Evolutionary conservation across 208 protist species (phyloP), one percentile per base, ranked within the genome.

Genomic region (Herpetomonas muscarum): DNA sequence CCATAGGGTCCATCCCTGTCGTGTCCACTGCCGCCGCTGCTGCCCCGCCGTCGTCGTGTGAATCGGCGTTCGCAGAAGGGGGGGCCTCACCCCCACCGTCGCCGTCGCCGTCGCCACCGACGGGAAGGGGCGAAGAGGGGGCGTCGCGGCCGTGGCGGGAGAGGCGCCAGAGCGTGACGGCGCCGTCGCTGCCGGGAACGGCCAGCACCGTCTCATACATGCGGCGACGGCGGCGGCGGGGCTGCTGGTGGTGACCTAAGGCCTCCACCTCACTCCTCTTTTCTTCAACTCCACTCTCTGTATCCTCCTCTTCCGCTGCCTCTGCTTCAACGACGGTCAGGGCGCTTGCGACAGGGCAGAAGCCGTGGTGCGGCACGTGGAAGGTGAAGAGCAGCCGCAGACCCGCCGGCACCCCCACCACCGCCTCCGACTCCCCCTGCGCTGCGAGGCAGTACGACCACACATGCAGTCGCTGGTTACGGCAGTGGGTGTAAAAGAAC

Each of bases 401-500:
- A 36, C 25, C 39, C 32, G 24, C 12, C 24, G 17, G 15, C 25
- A 39, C 26, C 41, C 46, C 36, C 1, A 52, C 26, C 25, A 45
- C 45, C 17, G 42, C 45, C 17, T 19, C 9, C 34, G 32, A n/a
- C 22, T 26, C 13, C 7, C 46, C 32, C 28, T 61, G 46, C 12
- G 54, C 34, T 13, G 46, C 21, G 29, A 49, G 26, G 7, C 26
- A 59, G 19, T 52, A 17, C 2, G 50, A 55, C 80, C 86, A 93
- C 5, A 93, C 68, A 47, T 93, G 88, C 19, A 93, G 47, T 13
- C 62, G 64, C 39, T 84, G 76, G 68, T 90, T 86, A 12, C 86
- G 81, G 32, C 86, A 88, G 49, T 93, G 86, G 7, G 77, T 87
- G 66, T 88, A 93, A 47, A 93, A 83, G 49, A 61, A 71, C 22